Conservation (phyloP, 169 alveolate genomes). For the Plasmodium relictum region DNA sequence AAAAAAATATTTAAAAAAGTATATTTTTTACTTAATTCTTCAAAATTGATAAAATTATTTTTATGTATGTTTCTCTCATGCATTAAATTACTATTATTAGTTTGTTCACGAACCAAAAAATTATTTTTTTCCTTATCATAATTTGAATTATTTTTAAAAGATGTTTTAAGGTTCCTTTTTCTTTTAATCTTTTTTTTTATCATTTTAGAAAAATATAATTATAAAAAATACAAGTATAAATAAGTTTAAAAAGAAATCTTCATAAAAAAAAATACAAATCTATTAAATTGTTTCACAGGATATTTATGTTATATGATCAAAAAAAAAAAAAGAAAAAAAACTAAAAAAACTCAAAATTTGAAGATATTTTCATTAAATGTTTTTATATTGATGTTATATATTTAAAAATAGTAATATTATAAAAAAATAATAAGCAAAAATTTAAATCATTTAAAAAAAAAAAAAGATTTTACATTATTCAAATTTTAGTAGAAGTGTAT, state of each 20-base stretch:
- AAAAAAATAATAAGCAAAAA: too few relatives aligned
- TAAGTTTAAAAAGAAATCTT: neutral
- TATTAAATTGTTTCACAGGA: too few relatives aligned
- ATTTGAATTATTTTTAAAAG: neutral
- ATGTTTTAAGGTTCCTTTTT: neutral
- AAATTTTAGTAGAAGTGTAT: too few relatives aligned
- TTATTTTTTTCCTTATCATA: constrained; percentile 2
- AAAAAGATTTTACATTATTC: too few relatives aligned
- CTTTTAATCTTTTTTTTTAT: neutral
- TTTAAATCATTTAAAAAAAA: too few relatives aligned
- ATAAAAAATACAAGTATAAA: neutral
- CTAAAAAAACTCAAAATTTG: too few relatives aligned
- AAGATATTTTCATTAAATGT: too few relatives aligned
- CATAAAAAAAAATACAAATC: too few relatives aligned
- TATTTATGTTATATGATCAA: too few relatives aligned
- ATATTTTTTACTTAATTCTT: constrained; percentile 61
- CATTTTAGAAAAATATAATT: neutral
- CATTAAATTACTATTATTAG: constrained; percentile 21
- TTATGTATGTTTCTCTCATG: constrained; percentile 75
- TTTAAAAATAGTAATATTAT: too few relatives aligned
- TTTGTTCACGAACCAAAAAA: neutral
- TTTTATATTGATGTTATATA: too few relatives aligned
- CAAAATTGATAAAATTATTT: constrained; percentile 26
- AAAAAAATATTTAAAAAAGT: constrained; percentile 36
- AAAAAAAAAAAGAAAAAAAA: too few relatives aligned